Evolutionary conservation across 2,329 filamentous ascomycete genomes (phyloP), one percentile per base, ranked within the genome.

Genomic region (Elsinoe batatas): DNA sequence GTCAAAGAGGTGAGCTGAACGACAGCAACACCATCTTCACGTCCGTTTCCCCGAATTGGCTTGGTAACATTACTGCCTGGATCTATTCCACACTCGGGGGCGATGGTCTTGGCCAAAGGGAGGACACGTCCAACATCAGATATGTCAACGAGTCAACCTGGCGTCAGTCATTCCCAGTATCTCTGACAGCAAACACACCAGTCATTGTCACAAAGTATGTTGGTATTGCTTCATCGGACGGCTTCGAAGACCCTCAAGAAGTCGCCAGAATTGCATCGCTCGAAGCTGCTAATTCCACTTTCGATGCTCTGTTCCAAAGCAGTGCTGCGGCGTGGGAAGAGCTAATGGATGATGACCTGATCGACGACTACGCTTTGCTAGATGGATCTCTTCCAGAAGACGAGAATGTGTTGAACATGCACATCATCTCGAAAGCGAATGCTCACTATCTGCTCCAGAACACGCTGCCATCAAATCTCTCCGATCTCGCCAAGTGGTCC

Each of bases 201-300:
- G 73, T 79, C 2, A 78, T 74, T 1, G 68, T 88, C 44, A 79
- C 76, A 46, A 89, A 89, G 63, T 88, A 78, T 60, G 75, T 88
- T 13, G 85, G 85, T 26, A 78, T 76, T 49, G 84, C 85, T 3
- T 86, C 84, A 1, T 79, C 78, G 0, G 85, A 88, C 66, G 84
- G 82, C 0, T 88, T 87, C 63, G 58, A 70, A 0, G 70, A 84
- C 59, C 79, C 84, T 0, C 71, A 78, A 57, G 62, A 66, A 1
- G 72, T 75, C 1, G 85, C 85, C 1, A 73, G 74, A 57, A 65
- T 74, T 5, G 83, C 82, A 1, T 80, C 79, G 0, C 63, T 71
- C 5, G 66, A 69, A 1, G 83, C 74, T 37, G 71, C 74, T 55
- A 62, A 68, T 4, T 69, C 69, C 30, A 85, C 84, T 0, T 88